Evolutionary conservation across 2,329 filamentous ascomycete genomes (phyloP), one percentile per base, ranked within the genome.

Genomic region (Colletotrichum higginsianum): DNA sequence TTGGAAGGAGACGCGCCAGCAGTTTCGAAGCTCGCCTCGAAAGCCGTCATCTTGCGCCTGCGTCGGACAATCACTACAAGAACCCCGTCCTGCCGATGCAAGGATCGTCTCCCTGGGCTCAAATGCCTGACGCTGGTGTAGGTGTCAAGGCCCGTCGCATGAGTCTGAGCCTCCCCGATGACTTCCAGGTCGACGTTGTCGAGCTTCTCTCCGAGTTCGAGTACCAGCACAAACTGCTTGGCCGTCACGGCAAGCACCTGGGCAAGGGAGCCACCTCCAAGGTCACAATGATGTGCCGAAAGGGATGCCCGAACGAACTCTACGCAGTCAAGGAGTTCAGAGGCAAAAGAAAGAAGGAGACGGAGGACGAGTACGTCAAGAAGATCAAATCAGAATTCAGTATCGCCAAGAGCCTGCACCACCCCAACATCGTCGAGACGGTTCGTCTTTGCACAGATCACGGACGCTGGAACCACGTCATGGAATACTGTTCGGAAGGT

Each of bases 381-480:
- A 96, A 97, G 85, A 93, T 97, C 84, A 97, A 96, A 81, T 95
- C 93, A 1, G 95, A 98, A 80, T 98, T 91, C 83, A 94, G 91
- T 80, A 95, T 97, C 75, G 93, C 93, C 72, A 95, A 95, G 84
- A 94, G 93, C 75, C 83, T 95, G 72, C 90, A 94, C 77, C 94
- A 97, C 79, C 94, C 94, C 61, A 97, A 97, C 80, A 93, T 97
- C 76, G 93, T 97, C 74, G 89, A 94, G 80, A 95, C 94, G 0
- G 84, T 95, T 66, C 90, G 92, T 40, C 86, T 97, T 7, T 96
- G 94, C 83, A 90, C 88, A 16, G 88, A 95, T 75, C 89, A 91
- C 75, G 90, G 89, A 42, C 90, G 92, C 49, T 97, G 93, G 93
- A 95, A 94, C 79, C 94, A 97, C 79, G 94, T 97, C 67, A 98